Percentiles rank a stretch among this genome's conserved stretches.
These are phyloP conservation scores for Lactifluus pinguis DNA, from an alignment of 768 basidiomycete species.

Conservation along the genomic window DNA sequence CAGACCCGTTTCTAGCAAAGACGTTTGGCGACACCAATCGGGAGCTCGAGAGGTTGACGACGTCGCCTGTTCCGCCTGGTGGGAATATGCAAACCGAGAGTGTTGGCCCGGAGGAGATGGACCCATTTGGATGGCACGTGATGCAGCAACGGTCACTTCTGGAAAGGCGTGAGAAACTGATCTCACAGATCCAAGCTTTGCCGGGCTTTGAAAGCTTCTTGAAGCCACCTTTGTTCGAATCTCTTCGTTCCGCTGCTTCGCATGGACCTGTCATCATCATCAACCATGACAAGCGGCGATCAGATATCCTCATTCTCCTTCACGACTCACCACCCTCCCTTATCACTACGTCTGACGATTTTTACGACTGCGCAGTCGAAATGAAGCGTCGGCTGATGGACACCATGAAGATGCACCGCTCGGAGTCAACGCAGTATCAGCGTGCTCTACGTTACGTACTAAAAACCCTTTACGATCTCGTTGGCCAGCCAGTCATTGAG, in stretches of 20 bases:
- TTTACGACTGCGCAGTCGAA: not conserved
- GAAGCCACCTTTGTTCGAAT: not conserved
- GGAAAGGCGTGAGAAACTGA: not conserved
- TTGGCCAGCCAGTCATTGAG: slow-evolving; percentile 3
- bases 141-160: not conserved
- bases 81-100: not conserved
- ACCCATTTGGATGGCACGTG: not conserved
- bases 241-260: not conserved
- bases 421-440: not conserved
- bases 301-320: not conserved
- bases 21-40: not conserved
- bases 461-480: not conserved
- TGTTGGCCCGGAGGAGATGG: not conserved
- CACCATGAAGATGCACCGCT: not conserved
- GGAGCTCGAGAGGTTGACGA: not conserved
- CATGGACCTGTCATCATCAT: not conserved
- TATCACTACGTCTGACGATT: not conserved
- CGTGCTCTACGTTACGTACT: not conserved
- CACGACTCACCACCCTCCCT: slow-evolving; percentile 47
- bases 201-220: not conserved
- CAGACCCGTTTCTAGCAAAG: not conserved
- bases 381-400: not conserved
- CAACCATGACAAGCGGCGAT: not conserved
- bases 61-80: not conserved
- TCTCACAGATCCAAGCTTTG: not conserved